Conservation (phyloP, 441 rosid genomes). For the Cnidoscolus chayamansa region DNA sequence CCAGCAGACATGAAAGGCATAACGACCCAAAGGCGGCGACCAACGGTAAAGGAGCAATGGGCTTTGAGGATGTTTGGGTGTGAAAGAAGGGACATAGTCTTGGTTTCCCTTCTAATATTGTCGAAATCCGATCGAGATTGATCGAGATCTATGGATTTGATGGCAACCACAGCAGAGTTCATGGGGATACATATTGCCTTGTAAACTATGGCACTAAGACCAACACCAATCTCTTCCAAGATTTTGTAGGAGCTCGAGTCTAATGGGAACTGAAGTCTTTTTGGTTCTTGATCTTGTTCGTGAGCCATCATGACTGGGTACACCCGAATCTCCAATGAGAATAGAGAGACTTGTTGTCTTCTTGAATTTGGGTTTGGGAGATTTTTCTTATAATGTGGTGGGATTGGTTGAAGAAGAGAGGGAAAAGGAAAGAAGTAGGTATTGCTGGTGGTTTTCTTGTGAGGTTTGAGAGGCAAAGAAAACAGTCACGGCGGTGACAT, state of each 20-base stretch:
- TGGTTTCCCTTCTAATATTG: slow-evolving; percentile 59
- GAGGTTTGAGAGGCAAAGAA: slow-evolving; percentile 27
- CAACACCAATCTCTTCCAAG: slow-evolving; percentile 61
- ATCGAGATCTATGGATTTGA: slow-evolving; percentile 78
- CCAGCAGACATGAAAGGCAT: slow-evolving; percentile 93
- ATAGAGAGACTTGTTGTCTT: not conserved
- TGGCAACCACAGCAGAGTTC: slow-evolving; percentile 59
- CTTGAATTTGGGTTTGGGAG: slow-evolving; percentile 3
- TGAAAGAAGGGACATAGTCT: slow-evolving; percentile 69
- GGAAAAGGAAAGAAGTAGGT: slow-evolving; percentile 9
- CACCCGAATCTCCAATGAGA: not conserved
- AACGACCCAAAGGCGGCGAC: slow-evolving; percentile 78
- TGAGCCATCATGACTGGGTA: slow-evolving; percentile 28
- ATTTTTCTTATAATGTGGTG: not conserved
- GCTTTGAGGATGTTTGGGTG: slow-evolving; percentile 77
- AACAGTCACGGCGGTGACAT: slow-evolving; percentile 18
- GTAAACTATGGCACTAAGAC: slow-evolving; percentile 76
- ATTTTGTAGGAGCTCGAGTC: slow-evolving; percentile 57
- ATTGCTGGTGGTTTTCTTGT: slow-evolving; percentile 34
- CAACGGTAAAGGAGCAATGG: slow-evolving; percentile 74
- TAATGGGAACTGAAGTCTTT: slow-evolving; percentile 50
- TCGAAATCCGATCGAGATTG: slow-evolving; percentile 59
- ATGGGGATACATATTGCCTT: slow-evolving; percentile 64
- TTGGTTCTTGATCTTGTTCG: slow-evolving; percentile 28
- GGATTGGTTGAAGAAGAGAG: not conserved